Percentiles rank a stretch among this genome's conserved stretches.
Conservation (phyloP, 441 rosid species). For the Populus hybrid region DNA sequence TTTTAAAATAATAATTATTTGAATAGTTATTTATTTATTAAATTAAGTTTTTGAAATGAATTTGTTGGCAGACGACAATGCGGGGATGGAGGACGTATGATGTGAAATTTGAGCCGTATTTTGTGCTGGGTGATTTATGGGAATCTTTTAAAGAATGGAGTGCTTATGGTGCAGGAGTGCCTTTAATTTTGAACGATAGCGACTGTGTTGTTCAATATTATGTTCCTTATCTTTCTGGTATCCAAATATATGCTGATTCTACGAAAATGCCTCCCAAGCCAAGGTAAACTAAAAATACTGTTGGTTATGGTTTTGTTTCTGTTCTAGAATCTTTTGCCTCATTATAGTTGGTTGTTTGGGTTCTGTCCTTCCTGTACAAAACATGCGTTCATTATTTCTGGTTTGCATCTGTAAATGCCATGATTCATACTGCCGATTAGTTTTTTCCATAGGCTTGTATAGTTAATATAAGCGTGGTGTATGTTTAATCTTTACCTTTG, state of each 20-base stretch:
- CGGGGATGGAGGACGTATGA: slow-evolving; percentile 41
- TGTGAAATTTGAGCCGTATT: slow-evolving; percentile 46
- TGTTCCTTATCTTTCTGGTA: slow-evolving; percentile 68
- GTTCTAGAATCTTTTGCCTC: background rate
- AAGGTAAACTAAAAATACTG: slow-evolving; percentile 33
- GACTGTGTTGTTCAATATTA: slow-evolving; percentile 72
- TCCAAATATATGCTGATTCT: slow-evolving; percentile 54
- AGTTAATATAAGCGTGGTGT: no score
- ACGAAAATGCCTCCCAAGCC: slow-evolving; percentile 30
- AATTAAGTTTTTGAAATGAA: no score
- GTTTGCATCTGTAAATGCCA: no score
- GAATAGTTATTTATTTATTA: background rate
- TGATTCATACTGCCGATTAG: no score
- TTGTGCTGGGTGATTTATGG: slow-evolving; percentile 75
- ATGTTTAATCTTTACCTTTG: no score
- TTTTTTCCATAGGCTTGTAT: no score
- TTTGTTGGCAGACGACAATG: slow-evolving; percentile 37
- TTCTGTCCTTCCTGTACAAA: no score
- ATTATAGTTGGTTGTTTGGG: no score
- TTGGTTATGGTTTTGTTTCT: background rate
- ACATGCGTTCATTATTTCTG: no score
- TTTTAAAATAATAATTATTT: no score
- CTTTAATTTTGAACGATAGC: slow-evolving; percentile 49
- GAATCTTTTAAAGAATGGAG: slow-evolving; percentile 83
- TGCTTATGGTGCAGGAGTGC: slow-evolving; percentile 82